These are phyloP conservation scores for Coemansia sp. DNA, from an alignment of 192 early-diverging fungal genomes.

Conservation along the genomic window DNA sequence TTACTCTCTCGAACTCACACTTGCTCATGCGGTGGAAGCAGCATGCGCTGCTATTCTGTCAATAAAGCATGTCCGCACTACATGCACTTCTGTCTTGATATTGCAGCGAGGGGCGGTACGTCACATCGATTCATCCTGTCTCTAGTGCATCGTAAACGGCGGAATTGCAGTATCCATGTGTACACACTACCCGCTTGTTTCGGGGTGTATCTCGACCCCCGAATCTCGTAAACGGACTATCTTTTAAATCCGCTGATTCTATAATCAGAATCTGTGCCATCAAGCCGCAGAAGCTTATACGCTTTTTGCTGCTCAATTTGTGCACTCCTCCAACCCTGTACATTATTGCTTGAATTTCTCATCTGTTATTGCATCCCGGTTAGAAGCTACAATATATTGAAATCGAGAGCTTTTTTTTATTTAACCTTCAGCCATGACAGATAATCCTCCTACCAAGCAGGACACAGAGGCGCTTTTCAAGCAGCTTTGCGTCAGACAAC, in stretches of 20 bases:
- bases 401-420: background rate
- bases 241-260: background rate
- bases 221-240: background rate
- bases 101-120: too few species aligned
- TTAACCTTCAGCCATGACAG: conserved; percentile 22
- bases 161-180: too few species aligned
- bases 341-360: background rate
- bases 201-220: background rate
- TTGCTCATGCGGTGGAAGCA: too few species aligned
- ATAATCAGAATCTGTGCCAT: background rate
- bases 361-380: background rate
- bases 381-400: background rate
- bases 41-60: too few species aligned
- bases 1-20: too few species aligned
- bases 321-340: background rate
- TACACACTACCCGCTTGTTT: background rate
- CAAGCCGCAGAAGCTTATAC: background rate
- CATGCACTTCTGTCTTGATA: too few species aligned
- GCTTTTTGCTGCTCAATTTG: background rate
- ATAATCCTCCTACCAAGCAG: conserved; percentile 35
- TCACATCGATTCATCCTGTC: too few species aligned
- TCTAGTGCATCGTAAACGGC: too few species aligned
- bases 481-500: conserved; percentile 44
- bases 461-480: conserved; percentile 47
- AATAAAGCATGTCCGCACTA: too few species aligned